phyloP scores from a whole-genome alignment of 352 stramenopile species.

The Blastocystis sp. region DNA sequence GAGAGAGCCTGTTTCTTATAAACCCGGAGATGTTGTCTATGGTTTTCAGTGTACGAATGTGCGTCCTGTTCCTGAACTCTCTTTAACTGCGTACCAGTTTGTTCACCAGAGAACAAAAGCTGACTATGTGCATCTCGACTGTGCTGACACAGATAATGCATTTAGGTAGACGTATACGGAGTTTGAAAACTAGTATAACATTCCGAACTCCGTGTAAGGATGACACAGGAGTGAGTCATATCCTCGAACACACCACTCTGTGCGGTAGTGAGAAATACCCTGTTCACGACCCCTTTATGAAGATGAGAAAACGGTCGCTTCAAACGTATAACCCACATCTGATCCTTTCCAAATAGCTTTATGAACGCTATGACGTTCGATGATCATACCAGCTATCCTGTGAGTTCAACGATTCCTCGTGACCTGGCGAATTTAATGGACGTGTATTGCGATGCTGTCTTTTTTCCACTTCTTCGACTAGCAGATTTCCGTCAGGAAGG shows the following conservation, averaged over 20 bases:
- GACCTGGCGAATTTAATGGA: conserved; percentile 54
- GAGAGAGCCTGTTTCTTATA: conserved; percentile 15
- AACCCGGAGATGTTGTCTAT: conserved; percentile 69
- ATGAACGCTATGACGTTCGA: conserved; percentile 95
- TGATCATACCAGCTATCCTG: conserved; percentile 93
- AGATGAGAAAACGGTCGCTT: conserved; percentile 92
- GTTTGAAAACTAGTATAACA: conserved; percentile 78
- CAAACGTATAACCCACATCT: conserved; percentile 72
- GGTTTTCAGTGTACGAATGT: conserved; percentile 71
- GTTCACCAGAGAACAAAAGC: conserved; percentile 72
- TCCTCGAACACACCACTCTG: conserved; percentile 80
- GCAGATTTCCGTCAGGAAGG: conserved; percentile 78
- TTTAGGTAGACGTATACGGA: conserved; percentile 67
- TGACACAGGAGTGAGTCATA: conserved; percentile 93
- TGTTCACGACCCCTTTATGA: conserved; percentile 96
- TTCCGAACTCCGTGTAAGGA: conserved; percentile 91
- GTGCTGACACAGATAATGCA: conserved; percentile 76
- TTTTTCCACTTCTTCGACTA: conserved; percentile 80
- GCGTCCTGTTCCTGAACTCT: conserved; percentile 72
- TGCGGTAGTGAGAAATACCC: conserved; percentile 84
- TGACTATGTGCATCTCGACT: conserved; percentile 74
- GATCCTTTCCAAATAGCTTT: conserved; percentile 68
- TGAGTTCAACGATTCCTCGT: conserved; percentile 82
- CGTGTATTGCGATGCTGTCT: conserved; percentile 87
- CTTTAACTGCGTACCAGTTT: conserved; percentile 73